Evolutionary conservation across 1,139 yeast species (phyloP).

Genomic region (Chernovozyma sophiae-reginae): DNA sequence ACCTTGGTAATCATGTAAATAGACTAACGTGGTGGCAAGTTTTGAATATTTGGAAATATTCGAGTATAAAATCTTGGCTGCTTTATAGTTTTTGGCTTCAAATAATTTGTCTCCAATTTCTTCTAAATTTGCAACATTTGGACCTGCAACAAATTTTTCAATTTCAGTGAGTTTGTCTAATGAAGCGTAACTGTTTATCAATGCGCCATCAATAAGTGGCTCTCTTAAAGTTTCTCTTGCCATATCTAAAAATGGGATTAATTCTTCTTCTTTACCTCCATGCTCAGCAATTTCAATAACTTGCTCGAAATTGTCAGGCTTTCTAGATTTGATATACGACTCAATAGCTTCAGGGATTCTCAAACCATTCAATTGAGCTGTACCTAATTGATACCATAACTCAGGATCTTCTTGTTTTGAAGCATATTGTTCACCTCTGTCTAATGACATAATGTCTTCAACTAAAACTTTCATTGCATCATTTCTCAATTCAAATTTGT

Average conservation of each 20-base stretch:
- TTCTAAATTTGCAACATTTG: constrained; percentile 92
- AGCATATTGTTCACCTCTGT: constrained; percentile 91
- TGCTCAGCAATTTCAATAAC: constrained; percentile 94
- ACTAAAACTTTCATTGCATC: constrained; percentile 89
- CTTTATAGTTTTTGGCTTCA: constrained; percentile 79
- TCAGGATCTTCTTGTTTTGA: constrained; percentile 84
- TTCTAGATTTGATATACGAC: constrained; percentile 85
- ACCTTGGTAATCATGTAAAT: constrained; percentile 85
- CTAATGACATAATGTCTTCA: constrained; percentile 89
- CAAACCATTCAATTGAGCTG: constrained; percentile 92
- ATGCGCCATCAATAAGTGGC: constrained; percentile 87
- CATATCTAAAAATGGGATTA: constrained; percentile 82
- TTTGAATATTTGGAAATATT: constrained; percentile 92
- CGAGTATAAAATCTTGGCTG: constrained; percentile 84
- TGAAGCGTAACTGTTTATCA: constrained; percentile 82
- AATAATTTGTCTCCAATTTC: constrained; percentile 88
- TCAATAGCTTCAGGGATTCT: constrained; percentile 89
- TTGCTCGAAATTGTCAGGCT: constrained; percentile 84
- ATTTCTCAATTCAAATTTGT: constrained; percentile 71
- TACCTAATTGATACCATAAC: constrained; percentile 93
- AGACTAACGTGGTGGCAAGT: constrained; percentile 91
- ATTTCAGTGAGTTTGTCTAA: constrained; percentile 74
- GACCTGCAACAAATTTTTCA: constrained; percentile 76
- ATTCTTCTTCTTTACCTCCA: constrained; percentile 94
- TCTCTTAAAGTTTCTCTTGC: constrained; percentile 94